A percentile compares a stretch with the other conserved stretches of the same genome.
These are phyloP conservation scores for Clonostachys rhizophaga DNA, from an alignment of 2,329 filamentous ascomycete genomes.

Conservation along the genomic window DNA sequence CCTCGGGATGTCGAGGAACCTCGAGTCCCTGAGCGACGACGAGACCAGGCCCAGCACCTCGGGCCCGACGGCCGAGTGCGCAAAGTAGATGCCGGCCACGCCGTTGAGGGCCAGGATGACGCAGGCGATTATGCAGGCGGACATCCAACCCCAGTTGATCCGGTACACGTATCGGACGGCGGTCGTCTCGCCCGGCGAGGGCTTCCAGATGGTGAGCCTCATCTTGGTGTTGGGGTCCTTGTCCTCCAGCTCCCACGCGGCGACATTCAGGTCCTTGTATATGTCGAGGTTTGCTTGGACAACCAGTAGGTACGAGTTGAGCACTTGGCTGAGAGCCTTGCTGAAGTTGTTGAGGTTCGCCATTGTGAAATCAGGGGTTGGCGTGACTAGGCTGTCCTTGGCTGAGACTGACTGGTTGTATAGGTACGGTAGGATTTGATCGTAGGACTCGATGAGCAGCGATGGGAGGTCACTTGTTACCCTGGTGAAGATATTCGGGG, in stretches of 20 bases:
- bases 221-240: neutral
- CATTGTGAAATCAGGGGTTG: no score
- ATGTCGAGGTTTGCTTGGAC: neutral
- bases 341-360: neutral
- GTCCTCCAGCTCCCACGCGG: no score
- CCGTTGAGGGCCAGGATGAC: neutral
- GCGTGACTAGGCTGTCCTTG: neutral
- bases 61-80: conserved; percentile 7
- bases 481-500: neutral
- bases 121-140: conserved; percentile 2
- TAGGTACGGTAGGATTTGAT: neutral
- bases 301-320: conserved; percentile 1
- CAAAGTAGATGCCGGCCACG: conserved; percentile 4
- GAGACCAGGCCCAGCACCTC: conserved; percentile 9
- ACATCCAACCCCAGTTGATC: conserved; percentile 1
- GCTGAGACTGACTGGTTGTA: neutral
- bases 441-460: neutral
- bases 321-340: neutral
- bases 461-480: neutral
- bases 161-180: neutral
- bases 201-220: neutral
- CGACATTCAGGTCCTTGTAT: no score
- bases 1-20: neutral
- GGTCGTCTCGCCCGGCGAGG: no score
- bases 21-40: conserved; percentile 8